phyloP scores from a whole-genome alignment of 306 rosid genomes.

The Medicago lupulina region DNA sequence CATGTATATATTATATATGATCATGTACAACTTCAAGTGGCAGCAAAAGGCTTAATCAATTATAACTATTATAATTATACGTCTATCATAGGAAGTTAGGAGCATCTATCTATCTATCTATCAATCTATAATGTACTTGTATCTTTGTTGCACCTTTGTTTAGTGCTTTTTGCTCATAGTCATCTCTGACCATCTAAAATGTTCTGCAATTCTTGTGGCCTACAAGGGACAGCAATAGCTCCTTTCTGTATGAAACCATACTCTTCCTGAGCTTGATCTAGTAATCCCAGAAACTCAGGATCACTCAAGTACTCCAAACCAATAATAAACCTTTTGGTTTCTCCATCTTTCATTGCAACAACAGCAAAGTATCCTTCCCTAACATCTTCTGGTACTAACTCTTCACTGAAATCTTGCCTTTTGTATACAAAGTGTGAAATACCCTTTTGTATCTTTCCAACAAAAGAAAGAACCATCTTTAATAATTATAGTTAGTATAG shows the following conservation, averaged over 20 bases:
- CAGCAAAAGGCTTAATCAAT: background rate
- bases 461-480: slow-evolving; percentile 47
- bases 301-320: slow-evolving; percentile 55
- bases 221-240: slow-evolving; percentile 10
- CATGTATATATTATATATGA: background rate
- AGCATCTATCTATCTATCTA: no score
- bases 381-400: slow-evolving; percentile 33
- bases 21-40: background rate
- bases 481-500: background rate
- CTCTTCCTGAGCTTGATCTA: slow-evolving; percentile 67
- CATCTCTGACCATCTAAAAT: background rate
- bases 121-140: no score
- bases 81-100: background rate
- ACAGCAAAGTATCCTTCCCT: slow-evolving; percentile 70
- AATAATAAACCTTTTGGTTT: slow-evolving; percentile 56
- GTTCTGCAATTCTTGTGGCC: background rate
- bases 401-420: slow-evolving; percentile 37
- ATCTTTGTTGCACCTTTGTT: no score
- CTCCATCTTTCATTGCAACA: slow-evolving; percentile 60
- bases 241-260: slow-evolving; percentile 68
- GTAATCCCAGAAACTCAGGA: slow-evolving; percentile 62
- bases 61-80: background rate
- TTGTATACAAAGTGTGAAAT: slow-evolving; percentile 43
- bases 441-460: slow-evolving; percentile 54
- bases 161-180: background rate